Evolutionary conservation across 257 asterid genomes (phyloP).

Genomic region (Cinchona pubescens): DNA sequence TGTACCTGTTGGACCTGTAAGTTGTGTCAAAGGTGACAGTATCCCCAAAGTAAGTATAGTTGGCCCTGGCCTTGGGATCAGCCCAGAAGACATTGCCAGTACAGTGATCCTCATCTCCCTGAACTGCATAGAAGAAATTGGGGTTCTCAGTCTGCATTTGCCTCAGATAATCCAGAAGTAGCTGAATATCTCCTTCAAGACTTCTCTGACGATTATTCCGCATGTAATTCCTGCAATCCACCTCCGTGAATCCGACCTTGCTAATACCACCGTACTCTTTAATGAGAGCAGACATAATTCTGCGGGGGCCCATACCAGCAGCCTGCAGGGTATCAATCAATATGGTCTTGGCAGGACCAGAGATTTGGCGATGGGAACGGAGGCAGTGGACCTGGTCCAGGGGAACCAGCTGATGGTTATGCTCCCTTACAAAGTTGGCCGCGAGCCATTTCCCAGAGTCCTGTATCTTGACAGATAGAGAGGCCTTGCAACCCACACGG

Average conservation of each 20-base stretch:
- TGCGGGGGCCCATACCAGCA: slow-evolving; percentile 98
- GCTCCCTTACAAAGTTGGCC: slow-evolving; percentile 77
- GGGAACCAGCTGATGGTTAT: slow-evolving; percentile 89
- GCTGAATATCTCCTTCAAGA: slow-evolving; percentile 93
- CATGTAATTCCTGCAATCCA: slow-evolving; percentile 94
- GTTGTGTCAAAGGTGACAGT: slow-evolving; percentile 94
- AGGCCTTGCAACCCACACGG: slow-evolving; percentile 96
- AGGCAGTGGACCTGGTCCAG: slow-evolving; percentile 94
- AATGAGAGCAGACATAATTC: slow-evolving; percentile 92
- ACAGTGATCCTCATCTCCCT: slow-evolving; percentile 75
- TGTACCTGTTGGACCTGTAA: slow-evolving; percentile 86
- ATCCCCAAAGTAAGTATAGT: slow-evolving; percentile 82
- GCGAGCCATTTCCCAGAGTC: slow-evolving; percentile 90
- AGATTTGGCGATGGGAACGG: slow-evolving; percentile 89
- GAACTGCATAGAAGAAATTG: slow-evolving; percentile 70
- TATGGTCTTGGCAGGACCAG: slow-evolving; percentile 96
- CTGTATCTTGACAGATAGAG: slow-evolving; percentile 80
- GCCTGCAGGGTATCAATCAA: slow-evolving; percentile 95
- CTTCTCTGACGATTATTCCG: slow-evolving; percentile 78
- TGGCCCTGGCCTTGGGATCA: slow-evolving; percentile 67
- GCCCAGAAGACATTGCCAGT: slow-evolving; percentile 91
- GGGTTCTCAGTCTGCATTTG: slow-evolving; percentile 75
- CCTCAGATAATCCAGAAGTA: slow-evolving; percentile 80
- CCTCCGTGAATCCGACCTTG: slow-evolving; percentile 96
- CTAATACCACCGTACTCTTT: slow-evolving; percentile 97